Percentiles rank a stretch among this genome's conserved stretches.
Evolutionary conservation across 257 asterid species (phyloP).

Genomic region (Capsicum baccatum): DNA sequence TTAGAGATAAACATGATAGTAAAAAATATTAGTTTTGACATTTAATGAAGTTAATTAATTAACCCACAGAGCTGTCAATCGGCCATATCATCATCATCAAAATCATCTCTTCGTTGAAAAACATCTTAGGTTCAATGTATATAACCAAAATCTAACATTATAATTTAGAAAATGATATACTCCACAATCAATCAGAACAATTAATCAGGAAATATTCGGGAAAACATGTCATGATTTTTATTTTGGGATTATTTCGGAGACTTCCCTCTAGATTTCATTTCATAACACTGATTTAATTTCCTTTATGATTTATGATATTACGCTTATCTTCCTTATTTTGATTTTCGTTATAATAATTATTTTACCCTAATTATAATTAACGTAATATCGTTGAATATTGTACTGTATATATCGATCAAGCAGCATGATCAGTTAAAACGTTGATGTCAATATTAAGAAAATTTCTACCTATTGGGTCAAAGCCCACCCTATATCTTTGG

Average conservation of each 20-base stretch:
- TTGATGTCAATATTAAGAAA: neutral
- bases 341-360: neutral
- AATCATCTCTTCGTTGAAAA: constrained; percentile 6
- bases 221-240: neutral
- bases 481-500: neutral
- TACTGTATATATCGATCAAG: neutral
- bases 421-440: neutral
- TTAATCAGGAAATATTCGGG: neutral
- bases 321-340: neutral
- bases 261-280: neutral
- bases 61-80: constrained; percentile 29
- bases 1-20: constrained; percentile 1
- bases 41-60: constrained; percentile 24
- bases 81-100: constrained; percentile 22
- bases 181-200: neutral
- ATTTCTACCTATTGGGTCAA: neutral
- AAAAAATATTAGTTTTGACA: neutral
- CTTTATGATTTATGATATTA: neutral
- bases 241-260: neutral
- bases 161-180: constrained; percentile 10
- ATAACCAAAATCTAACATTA: neutral
- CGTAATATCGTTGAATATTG: neutral
- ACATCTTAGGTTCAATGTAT: neutral
- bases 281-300: neutral
- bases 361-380: neutral